Evolutionary conservation across 1,139 yeast genomes (phyloP).

Genomic region (Zygosaccharomyces pseudobailii): DNA sequence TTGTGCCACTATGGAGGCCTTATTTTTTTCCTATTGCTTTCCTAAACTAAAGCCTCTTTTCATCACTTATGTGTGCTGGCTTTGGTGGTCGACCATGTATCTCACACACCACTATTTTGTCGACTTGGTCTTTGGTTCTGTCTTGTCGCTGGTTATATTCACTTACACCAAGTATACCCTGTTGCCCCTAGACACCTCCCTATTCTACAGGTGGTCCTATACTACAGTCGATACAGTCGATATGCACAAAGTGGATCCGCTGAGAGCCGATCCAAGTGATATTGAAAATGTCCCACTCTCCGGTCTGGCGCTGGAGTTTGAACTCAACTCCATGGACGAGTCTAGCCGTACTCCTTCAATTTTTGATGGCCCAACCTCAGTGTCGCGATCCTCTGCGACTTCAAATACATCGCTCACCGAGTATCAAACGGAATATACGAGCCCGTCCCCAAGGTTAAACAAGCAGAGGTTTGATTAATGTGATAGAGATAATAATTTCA

Average conservation of each 20-base stretch:
- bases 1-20: conserved; percentile 87
- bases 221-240: conserved; percentile 35
- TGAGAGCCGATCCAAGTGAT: conserved; percentile 27
- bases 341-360: conserved; percentile 24
- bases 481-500: neutral
- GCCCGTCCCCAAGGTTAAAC: conserved; percentile 21
- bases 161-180: conserved; percentile 66
- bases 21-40: conserved; percentile 76
- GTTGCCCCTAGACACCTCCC: conserved; percentile 61
- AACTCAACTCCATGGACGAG: conserved; percentile 22
- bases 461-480: conserved; percentile 24
- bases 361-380: conserved; percentile 26
- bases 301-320: conserved; percentile 21
- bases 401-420: conserved; percentile 30
- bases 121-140: conserved; percentile 88
- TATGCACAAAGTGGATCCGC: conserved; percentile 36
- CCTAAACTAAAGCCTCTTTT: conserved; percentile 63
- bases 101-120: conserved; percentile 92
- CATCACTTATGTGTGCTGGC: conserved; percentile 76
- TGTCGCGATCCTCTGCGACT: conserved; percentile 32
- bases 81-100: conserved; percentile 99
- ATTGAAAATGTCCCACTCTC: conserved; percentile 31
- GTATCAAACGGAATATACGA: conserved; percentile 12
- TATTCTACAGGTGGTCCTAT: conserved; percentile 86
- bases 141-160: conserved; percentile 66